Evolutionary conservation across 495 filamentous ascomycete species (phyloP), one percentile per base, ranked within the genome.

Genomic region (Lasiosphaeriaceae sp.): DNA sequence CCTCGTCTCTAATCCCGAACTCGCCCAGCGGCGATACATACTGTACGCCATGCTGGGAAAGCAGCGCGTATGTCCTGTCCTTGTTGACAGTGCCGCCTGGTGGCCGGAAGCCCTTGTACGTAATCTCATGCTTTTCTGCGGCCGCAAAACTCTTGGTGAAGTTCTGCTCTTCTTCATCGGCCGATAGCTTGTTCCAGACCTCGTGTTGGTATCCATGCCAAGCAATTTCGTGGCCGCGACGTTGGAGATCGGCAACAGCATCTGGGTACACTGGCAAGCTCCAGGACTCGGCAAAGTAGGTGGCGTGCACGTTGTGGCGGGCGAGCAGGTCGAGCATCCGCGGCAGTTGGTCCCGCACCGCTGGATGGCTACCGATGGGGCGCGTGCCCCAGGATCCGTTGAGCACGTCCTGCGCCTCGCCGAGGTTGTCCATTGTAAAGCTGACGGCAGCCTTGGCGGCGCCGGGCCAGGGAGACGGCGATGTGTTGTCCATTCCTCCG

Each of bases 191-290:
- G 22, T 26, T 47, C 68, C 68, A 71, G 2, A 57, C 48, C 29
- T 73, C 70, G 35, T 73, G 70, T 56, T 69, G 70, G 43, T 44
- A 68, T 11, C 66, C 67, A n/a, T 73, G 70, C 70, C 66, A 73
- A 1, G 66, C 70, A 2, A 71, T 49, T 48, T 73, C 68, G 50
- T 71, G 68, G 0, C 68, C 68, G 2, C 31, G 51, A 1, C 22
- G n/a, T 2, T 17, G 11, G 3, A 70, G 43, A 6, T 58, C 50
- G 2, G 16, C 14, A 21, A 71, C 55, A 8, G 58, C 60, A 11
- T 24, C 51, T 0, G 66, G 67, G 37, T 73, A 71, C 14, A 66
- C 64, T n/a, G 17, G 46, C 8, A 73, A 58, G 47, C 63, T 68
- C 70, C 70, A 71, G 17, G 66, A 59, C 60, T 73, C 70, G 54